phyloP scores from a whole-genome alignment of 306 rosid genomes.

The Carpinus viminea region DNA sequence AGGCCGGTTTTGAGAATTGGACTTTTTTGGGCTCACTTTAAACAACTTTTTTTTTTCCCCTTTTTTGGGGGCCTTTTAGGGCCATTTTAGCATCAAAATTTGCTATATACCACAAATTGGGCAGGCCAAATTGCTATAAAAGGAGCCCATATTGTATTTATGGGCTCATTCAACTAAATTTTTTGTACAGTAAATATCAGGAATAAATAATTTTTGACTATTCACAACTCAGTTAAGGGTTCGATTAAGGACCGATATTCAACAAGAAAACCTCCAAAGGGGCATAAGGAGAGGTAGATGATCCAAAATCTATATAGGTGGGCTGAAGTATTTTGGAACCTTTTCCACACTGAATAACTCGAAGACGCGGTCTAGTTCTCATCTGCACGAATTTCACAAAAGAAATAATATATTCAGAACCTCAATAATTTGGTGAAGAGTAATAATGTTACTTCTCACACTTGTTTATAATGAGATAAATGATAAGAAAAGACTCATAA shows the following conservation, averaged over 20 bases:
- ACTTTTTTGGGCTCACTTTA: too few species aligned
- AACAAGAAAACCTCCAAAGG: constrained; percentile 94
- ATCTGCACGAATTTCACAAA: constrained; percentile 51
- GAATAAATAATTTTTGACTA: constrained; percentile 10
- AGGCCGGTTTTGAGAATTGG: too few species aligned
- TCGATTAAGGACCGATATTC: constrained; percentile 77
- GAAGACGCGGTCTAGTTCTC: constrained; percentile 96
- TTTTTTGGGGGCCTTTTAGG: too few species aligned
- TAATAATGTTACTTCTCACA: too few species aligned
- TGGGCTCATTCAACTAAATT: too few species aligned
- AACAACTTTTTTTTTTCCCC: too few species aligned
- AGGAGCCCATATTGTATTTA: too few species aligned
- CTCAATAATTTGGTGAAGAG: neutral
- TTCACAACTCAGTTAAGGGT: constrained; percentile 45
- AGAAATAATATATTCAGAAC: constrained; percentile 1
- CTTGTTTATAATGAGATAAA: neutral
- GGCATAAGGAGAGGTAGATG: constrained; percentile 67
- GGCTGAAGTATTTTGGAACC: constrained; percentile 95
- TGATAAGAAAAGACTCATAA: neutral
- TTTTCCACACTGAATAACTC: constrained; percentile 72
- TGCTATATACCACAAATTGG: too few species aligned
- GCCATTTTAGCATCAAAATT: too few species aligned
- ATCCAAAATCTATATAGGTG: constrained; percentile 80
- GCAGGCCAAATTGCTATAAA: too few species aligned
- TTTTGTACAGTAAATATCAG: constrained; percentile 13